Percentiles rank a stretch among this genome's conserved stretches.
Conservation (phyloP, 1,284 basidiomycete genomes). For the Mycena sp. region DNA sequence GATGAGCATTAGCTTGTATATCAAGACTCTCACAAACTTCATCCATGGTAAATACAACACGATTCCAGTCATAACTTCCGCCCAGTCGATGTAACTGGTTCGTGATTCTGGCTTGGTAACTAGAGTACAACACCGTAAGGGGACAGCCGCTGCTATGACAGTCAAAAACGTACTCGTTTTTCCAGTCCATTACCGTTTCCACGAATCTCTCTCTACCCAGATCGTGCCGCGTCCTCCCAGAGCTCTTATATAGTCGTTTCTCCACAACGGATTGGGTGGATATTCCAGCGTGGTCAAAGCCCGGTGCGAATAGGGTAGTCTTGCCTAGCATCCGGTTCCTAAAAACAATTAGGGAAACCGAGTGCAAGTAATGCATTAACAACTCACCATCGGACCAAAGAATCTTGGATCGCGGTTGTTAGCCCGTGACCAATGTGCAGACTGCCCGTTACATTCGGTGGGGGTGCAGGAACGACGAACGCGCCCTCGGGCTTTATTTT, state of each 20-base stretch:
- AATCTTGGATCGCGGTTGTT: conserved; percentile 94
- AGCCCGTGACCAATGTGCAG: conserved; percentile 97
- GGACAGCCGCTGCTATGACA: background rate
- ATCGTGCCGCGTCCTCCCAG: conserved; percentile 91
- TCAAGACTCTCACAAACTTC: conserved; percentile 60
- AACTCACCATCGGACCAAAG: conserved; percentile 84
- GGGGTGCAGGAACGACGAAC: conserved; percentile 93
- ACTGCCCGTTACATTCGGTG: conserved; percentile 98
- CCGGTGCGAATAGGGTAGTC: conserved; percentile 91
- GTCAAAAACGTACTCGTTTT: conserved; percentile 79
- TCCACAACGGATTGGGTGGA: conserved; percentile 99
- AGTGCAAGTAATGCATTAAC: background rate
- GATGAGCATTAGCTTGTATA: conserved; percentile 3
- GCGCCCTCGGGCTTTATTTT: conserved; percentile 67
- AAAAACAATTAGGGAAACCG: background rate
- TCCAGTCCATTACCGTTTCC: conserved; percentile 96
- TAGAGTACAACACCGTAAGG: conserved; percentile 39
- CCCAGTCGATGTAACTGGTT: conserved; percentile 92
- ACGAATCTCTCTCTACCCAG: conserved; percentile 94
- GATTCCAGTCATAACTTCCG: conserved; percentile 94
- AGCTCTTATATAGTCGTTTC: conserved; percentile 87
- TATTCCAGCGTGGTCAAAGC: conserved; percentile 99
- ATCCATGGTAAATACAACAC: conserved; percentile 97
- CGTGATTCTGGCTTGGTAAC: conserved; percentile 92
- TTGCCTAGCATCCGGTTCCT: conserved; percentile 98